Conservation (phyloP, 345 rosid species). For the Alliaria petiolata region DNA sequence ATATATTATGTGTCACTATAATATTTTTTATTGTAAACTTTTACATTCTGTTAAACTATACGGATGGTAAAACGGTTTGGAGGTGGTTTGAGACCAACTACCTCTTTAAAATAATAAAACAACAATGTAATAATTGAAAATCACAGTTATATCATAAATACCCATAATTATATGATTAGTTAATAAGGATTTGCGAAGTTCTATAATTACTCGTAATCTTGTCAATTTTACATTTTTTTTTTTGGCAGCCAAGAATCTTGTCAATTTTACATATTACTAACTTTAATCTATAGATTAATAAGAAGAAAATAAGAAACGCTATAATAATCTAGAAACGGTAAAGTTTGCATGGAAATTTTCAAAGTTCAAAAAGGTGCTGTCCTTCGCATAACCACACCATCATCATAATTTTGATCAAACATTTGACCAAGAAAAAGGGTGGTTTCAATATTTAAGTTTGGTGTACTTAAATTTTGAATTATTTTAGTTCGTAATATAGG, state of each 20-base stretch:
- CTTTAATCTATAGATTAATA: background rate
- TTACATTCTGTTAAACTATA: too few relatives aligned
- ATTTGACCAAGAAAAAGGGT: conserved; percentile 16
- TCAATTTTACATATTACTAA: background rate
- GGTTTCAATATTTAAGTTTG: background rate
- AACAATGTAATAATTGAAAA: background rate
- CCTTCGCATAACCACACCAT: too few relatives aligned
- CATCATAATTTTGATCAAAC: conserved; percentile 2
- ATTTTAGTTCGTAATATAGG: background rate
- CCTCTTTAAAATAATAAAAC: background rate
- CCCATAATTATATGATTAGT: background rate
- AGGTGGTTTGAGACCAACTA: too few relatives aligned
- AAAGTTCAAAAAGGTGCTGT: conserved; percentile 16
- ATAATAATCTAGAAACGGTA: background rate
- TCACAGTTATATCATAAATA: background rate
- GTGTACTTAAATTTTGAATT: background rate
- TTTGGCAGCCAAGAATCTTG: too few relatives aligned
- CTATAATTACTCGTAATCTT: background rate
- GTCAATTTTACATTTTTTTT: too few relatives aligned
- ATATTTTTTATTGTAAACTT: too few relatives aligned
- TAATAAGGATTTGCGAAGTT: too few relatives aligned
- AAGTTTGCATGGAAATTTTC: conserved; percentile 9
- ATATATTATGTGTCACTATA: too few relatives aligned
- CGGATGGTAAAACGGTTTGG: too few relatives aligned
- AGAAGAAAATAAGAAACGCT: background rate